Base-by-base conservation (phyloP, 1,284 basidiomycete species). In the Trametes polyzona region DNA sequence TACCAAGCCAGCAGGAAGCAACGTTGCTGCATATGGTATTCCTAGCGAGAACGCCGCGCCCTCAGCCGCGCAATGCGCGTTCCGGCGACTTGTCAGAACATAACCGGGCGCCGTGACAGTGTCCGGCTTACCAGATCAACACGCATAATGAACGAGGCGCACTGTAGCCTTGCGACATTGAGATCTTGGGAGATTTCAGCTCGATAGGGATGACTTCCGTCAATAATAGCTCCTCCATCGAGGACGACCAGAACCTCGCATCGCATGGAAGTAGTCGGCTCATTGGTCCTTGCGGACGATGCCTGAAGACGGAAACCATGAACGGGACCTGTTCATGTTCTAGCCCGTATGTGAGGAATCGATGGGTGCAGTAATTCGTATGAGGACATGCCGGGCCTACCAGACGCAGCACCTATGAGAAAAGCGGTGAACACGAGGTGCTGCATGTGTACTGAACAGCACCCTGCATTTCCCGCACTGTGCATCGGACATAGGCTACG, bases 61-160 rank as follows among this genome's bases (percentile, higher is more conserved):
- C n/a, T n/a, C n/a, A n/a, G n/a, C n/a, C n/a, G n/a, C n/a, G n/a
- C n/a, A n/a, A n/a, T 35, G 33, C 12, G 12, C 12, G 17, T 35
- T 35, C 19, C 30, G 29, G n/a, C n/a, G 24, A 12, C 17, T 47
- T 47, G 23, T 35, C 46, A 35, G 32, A 33, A 14, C 6, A 4
- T 24, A 24, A 1, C 5, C 46, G 46, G 35, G 16, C 33, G 33
- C 46, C 33, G 30, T 3, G 14, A 32, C 12, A 29, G 21, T 11
- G 26, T 40, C 29, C 14, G 17, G 4, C 30, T 24, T 9, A 23
- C 29, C 23, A 46, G 23, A 14, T 46, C 19, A 39, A 52, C 53
- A 55, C 43, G 53, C 46, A 19, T 30, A 30, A 27, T 19, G 29
- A 40, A 40, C 17, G 53, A 55, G 53, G 53, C 40, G 2, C 10